phyloP scores from a whole-genome alignment of 1,139 yeast species.

The Blastobotrys ciferrii region DNA sequence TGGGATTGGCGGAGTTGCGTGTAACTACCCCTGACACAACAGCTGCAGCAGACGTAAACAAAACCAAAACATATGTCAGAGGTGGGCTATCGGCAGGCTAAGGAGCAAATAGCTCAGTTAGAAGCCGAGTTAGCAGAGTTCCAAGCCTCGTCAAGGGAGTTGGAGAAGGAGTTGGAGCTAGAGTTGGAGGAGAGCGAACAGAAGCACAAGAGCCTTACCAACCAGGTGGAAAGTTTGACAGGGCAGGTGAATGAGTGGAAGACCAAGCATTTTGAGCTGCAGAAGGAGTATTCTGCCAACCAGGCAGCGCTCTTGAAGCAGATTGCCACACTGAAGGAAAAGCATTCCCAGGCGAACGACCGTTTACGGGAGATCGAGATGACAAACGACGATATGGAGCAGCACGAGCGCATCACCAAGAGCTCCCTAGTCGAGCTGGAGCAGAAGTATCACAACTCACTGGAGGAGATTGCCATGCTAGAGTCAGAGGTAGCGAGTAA shows the following conservation, averaged over 20 bases:
- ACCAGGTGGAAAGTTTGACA: slow-evolving; percentile 26
- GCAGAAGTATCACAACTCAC: slow-evolving; percentile 31
- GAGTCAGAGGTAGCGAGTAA: slow-evolving; percentile 36
- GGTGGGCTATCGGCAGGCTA: slow-evolving; percentile 25
- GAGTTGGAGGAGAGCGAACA: slow-evolving; percentile 38
- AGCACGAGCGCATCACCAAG: slow-evolving; percentile 35
- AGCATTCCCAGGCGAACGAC: slow-evolving; percentile 30
- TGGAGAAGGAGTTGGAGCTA: slow-evolving; percentile 37
- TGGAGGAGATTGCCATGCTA: slow-evolving; percentile 37
- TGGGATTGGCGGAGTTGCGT: not conserved
- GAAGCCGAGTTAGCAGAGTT: slow-evolving; percentile 40
- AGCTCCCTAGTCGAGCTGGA: slow-evolving; percentile 36
- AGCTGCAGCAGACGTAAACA: slow-evolving; percentile 1
- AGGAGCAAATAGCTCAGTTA: slow-evolving; percentile 36
- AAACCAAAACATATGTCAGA: slow-evolving; percentile 7
- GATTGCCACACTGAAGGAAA: slow-evolving; percentile 29
- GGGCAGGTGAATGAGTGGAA: slow-evolving; percentile 30
- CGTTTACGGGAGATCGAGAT: slow-evolving; percentile 40
- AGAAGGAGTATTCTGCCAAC: slow-evolving; percentile 31
- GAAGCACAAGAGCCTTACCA: slow-evolving; percentile 29
- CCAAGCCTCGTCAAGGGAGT: slow-evolving; percentile 36
- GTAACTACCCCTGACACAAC: slow-evolving; percentile 1
- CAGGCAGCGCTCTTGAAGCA: slow-evolving; percentile 33
- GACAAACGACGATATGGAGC: slow-evolving; percentile 41
- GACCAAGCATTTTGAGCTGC: slow-evolving; percentile 28